Base-by-base conservation (phyloP, 2,329 filamentous ascomycete species). In the Neoarthrinium moseri region DNA sequence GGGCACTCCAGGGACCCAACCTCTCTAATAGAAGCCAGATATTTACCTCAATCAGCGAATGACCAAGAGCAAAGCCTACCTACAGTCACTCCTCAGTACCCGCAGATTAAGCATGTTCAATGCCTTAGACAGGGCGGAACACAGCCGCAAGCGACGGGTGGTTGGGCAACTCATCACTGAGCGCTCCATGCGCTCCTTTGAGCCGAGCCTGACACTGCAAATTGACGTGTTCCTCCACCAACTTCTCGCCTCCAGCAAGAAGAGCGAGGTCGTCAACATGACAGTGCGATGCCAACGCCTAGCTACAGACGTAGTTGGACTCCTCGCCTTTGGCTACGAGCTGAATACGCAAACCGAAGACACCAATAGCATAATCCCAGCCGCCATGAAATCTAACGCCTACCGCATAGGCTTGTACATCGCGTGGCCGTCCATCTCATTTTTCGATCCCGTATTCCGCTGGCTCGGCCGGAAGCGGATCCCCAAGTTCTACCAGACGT, bases 261-360 rank as follows among this genome's bases (percentile, higher is more conserved):
- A 30, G 7, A 40, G 35, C 11, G 24, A 43, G 17, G 26, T 43
- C 4, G 48, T 56, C 12, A 50, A 56, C 32, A 48, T 56, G 47
- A 45, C 51, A 6, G 36, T 30, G 13, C 37, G 40, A 12, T 45
- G 43, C 23, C 43, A 47, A 18, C 45, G 44, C 12, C 39, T 55
- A 17, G 42, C 45, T 8, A 45, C 51, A 33, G 54, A 56, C 27
- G 38, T 56, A 13, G 46, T 55, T 12, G 51, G 48, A 13, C 38
- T 48, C 5, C 48, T 56, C 3, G 53, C 54, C 18, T 55, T 56
- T 26, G 54, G 54, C 12, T 54, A 50, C 23, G 17, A 44, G 18
- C 41, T 56, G 29, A 52, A 51, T 6, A 51, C 48, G 4, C 54
- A 56, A 21, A 51, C 53, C 1, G 48, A 52, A 15, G 44, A 43